Conservation (phyloP, 306 rosid genomes). For the Pyrus communis region DNA sequence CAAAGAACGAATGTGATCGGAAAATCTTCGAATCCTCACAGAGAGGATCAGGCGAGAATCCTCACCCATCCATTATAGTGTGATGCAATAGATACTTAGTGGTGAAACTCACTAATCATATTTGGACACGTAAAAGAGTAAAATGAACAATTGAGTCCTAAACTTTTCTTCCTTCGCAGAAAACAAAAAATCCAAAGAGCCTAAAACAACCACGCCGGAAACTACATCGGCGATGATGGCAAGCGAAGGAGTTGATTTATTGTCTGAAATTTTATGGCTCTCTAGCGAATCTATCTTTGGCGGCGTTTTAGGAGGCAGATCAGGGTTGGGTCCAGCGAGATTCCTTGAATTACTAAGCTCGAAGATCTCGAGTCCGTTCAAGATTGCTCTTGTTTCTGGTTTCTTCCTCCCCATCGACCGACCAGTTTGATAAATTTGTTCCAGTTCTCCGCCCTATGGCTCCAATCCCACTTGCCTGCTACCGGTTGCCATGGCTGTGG, state of each 20-base stretch:
- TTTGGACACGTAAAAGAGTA: too few species aligned
- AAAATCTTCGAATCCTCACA: accelerated
- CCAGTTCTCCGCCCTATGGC: not conserved
- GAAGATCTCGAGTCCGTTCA: constrained; percentile 35
- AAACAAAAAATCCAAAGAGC: not conserved
- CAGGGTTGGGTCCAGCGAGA: constrained; percentile 18
- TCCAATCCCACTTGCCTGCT: too few species aligned
- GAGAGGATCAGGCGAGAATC: accelerated
- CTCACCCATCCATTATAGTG: too few species aligned
- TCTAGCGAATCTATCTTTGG: not conserved
- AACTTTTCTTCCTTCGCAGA: not conserved
- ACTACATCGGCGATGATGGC: not conserved
- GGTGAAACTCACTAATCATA: too few species aligned
- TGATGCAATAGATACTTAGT: too few species aligned
- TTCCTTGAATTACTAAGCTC: constrained; percentile 1
- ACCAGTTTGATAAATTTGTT: not conserved
- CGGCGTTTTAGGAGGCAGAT: not conserved
- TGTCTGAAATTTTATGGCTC: not conserved
- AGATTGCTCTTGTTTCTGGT: not conserved
- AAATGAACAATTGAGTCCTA: not conserved
- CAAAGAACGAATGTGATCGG: accelerated
- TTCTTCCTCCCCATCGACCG: not conserved
- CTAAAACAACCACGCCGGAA: not conserved
- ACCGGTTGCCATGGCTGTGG: too few species aligned
- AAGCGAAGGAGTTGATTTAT: not conserved